Base-by-base conservation (phyloP, 768 basidiomycete genomes). In the Leccinum broughii region DNA sequence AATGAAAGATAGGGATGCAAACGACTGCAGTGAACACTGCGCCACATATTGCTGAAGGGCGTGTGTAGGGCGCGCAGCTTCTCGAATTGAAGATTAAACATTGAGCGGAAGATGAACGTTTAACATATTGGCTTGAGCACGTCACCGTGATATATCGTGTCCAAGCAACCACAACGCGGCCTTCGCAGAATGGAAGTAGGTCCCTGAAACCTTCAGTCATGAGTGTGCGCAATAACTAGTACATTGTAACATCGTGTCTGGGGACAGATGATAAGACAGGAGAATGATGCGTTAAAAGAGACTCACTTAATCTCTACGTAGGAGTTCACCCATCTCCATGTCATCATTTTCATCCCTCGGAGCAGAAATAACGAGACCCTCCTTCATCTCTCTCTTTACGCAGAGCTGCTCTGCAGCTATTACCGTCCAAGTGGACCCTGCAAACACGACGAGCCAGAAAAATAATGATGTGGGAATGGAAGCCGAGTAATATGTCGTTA, bases 391-490 rank as follows among this genome's bases (percentile, higher is more conserved):
- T 48, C 94, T 79, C 67, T 83, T 87, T 28, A 96, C 90, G 70
- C 96, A 95, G 28, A 97, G 79, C 68, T 98, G 94, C 71, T 99
- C 97, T 1, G 93, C 91, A 13, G 88, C 73, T 56, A 94, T 80
- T 62, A 98, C 84, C 61, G 87, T 90, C 41, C 88, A 66, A n/a
- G 85, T 77, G 7, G 92, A 82, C 49, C 92, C 88, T 44, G 78
- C 77, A n/a, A 83, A 74, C 70, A 95, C 79, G 54, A 95, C 80
- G 51, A 86, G 68, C 95, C 95, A 99, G 79, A 92, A 98, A 81
- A 96, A 98, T 37, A 92, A 71, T 1, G 93, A 95, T 0, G 92
- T 92, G 7, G 97, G 97, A 69, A 90, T 68, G 51, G 75, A 73
- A 57, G 77, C 75, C 13, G 85, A 77, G 68, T 85, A 85, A 77